Percentiles rank a stretch among this genome's conserved stretches.
phyloP scores from a whole-genome alignment of 371 early-diverging fungal genomes.

The Globomyces sp. region DNA sequence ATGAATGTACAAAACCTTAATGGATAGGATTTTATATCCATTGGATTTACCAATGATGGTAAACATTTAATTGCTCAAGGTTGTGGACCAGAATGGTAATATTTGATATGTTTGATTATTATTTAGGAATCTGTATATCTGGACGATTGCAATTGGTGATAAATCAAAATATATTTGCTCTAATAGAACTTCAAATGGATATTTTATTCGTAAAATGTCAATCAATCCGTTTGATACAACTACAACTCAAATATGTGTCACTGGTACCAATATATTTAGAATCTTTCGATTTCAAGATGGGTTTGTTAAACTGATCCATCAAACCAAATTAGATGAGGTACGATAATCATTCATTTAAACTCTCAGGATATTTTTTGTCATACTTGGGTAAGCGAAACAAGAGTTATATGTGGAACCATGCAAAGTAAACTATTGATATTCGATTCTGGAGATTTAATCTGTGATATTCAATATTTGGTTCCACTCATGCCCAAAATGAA shows the following conservation, averaged over 20 bases:
- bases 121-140: conserved; percentile 40
- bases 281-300: conserved; percentile 40
- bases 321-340: conserved; percentile 47
- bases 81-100: conserved; percentile 47
- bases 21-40: conserved; percentile 39
- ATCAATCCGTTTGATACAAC: conserved; percentile 39
- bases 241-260: conserved; percentile 42
- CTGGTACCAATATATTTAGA: conserved; percentile 40
- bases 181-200: conserved; percentile 32
- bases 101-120: not conserved
- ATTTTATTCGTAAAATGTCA: conserved; percentile 34
- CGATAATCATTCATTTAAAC: not conserved
- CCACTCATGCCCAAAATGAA: conserved; percentile 15
- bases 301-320: conserved; percentile 37
- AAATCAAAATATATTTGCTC: conserved; percentile 40
- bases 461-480: conserved; percentile 40
- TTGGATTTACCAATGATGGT: conserved; percentile 41
- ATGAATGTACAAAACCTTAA: conserved; percentile 8
- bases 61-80: conserved; percentile 42
- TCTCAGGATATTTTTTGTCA: conserved; percentile 41
- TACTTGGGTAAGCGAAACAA: conserved; percentile 42
- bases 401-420: conserved; percentile 46
- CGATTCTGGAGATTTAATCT: conserved; percentile 44
- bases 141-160: conserved; percentile 34
- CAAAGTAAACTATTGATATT: conserved; percentile 44